Evolutionary conservation across 139 green algal genomes (phyloP), one percentile per base, ranked within the genome.

Genomic region (Volvox reticuliferus): DNA sequence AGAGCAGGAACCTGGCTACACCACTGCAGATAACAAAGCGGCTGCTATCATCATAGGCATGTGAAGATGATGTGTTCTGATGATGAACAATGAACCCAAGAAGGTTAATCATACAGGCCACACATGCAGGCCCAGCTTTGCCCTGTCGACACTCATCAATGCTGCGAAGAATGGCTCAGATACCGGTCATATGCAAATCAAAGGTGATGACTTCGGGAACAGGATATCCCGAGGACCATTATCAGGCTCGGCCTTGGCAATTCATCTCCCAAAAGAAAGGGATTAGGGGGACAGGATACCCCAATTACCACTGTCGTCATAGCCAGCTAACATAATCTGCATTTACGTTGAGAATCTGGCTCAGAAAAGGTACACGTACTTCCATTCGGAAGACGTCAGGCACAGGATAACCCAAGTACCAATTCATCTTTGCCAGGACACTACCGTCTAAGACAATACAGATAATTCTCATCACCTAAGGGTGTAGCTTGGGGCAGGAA

Each of bases 31-130:
- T 85, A 26, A 21, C 87, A 86, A 37, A 44, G 30, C 77, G 76
- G 87, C 76, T 18, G 67, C 24, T 35, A 86, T 85, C 75, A 86
- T 91, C 87, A 91, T 86, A 3, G 76, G 87, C 86, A 77, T n/a
- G n/a, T n/a, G n/a, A n/a, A n/a, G n/a, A n/a, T n/a, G n/a, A n/a
- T n/a, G n/a, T n/a, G n/a, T n/a, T n/a, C n/a, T n/a, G n/a, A n/a
- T n/a, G n/a, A n/a, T n/a, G n/a, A n/a, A n/a, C n/a, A n/a, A n/a
- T n/a, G n/a, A n/a, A n/a, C n/a, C n/a, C n/a, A n/a, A n/a, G n/a
- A n/a, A n/a, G n/a, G n/a, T n/a, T n/a, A n/a, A n/a, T n/a, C n/a
- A n/a, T n/a, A n/a, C n/a, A n/a, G n/a, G n/a, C n/a, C n/a, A n/a
- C n/a, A n/a, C n/a, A n/a, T n/a, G n/a, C n/a, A n/a, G n/a, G n/a